Evolutionary conservation across 257 asterid genomes (phyloP).

Genomic region (Datura wrightii): DNA sequence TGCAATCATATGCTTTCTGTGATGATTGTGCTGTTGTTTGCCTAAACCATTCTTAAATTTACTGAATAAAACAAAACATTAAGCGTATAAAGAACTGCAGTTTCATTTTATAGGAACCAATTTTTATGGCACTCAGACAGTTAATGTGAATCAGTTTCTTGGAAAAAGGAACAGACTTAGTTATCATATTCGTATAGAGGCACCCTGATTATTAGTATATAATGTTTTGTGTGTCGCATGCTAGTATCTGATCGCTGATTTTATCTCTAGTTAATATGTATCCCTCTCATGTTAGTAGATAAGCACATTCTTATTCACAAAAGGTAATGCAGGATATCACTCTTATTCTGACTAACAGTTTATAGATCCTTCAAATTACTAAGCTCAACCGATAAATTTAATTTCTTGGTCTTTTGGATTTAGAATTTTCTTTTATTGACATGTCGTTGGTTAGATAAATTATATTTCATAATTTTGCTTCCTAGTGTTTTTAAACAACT

Average conservation of each 20-base stretch:
- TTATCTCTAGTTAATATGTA: neutral
- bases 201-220: neutral
- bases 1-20: neutral
- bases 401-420: neutral
- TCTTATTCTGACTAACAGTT: neutral
- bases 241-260: neutral
- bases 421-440: neutral
- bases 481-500: neutral
- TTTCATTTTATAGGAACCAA: neutral
- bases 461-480: slow-evolving; percentile 11
- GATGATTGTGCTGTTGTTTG: neutral
- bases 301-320: neutral
- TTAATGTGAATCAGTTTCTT: neutral
- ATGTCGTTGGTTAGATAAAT: neutral
- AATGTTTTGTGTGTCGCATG: neutral
- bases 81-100: neutral
- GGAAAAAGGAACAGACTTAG: neutral
- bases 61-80: neutral
- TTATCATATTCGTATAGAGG: neutral
- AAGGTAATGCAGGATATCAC: neutral
- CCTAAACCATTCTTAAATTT: neutral
- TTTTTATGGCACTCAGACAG: neutral
- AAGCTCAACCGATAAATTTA: neutral
- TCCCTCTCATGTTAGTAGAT: neutral
- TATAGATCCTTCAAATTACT: neutral